Conservation (phyloP, 2,329 filamentous ascomycete genomes). For the Talaromyces sp. region DNA sequence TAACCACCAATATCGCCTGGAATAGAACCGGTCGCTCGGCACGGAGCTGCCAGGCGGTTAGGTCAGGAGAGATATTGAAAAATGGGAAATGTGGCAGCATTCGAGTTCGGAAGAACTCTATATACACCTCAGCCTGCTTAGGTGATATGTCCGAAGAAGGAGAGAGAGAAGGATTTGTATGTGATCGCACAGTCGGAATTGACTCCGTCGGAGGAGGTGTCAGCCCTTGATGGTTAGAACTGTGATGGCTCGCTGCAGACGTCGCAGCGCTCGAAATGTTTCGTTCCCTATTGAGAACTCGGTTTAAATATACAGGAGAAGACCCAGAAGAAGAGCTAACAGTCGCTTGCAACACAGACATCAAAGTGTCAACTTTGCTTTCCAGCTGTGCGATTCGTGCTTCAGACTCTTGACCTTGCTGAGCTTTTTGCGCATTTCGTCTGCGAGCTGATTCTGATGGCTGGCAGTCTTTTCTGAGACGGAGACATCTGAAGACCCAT, state of each 20-base stretch:
- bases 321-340: constrained; percentile 8
- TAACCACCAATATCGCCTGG: constrained; percentile 34
- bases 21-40: constrained; percentile 31
- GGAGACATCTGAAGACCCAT: constrained; percentile 27
- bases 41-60: constrained; percentile 29
- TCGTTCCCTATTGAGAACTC: background rate
- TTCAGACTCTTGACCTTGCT: constrained; percentile 22
- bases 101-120: constrained; percentile 27
- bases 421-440: constrained; percentile 22
- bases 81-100: constrained; percentile 38
- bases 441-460: constrained; percentile 32
- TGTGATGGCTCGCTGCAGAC: background rate
- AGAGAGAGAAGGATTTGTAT: background rate
- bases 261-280: background rate
- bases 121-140: constrained; percentile 19
- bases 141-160: constrained; percentile 7
- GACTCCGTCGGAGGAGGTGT: background rate
- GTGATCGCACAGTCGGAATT: background rate
- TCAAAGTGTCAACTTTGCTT: constrained; percentile 29
- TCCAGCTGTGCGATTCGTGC: constrained; percentile 34
- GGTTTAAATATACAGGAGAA: background rate
- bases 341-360: constrained; percentile 28
- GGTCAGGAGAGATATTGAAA: constrained; percentile 24
- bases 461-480: constrained; percentile 32
- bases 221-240: background rate